Base-by-base conservation (phyloP, 148 eudicot genomes). In the Silene latifolia region DNA sequence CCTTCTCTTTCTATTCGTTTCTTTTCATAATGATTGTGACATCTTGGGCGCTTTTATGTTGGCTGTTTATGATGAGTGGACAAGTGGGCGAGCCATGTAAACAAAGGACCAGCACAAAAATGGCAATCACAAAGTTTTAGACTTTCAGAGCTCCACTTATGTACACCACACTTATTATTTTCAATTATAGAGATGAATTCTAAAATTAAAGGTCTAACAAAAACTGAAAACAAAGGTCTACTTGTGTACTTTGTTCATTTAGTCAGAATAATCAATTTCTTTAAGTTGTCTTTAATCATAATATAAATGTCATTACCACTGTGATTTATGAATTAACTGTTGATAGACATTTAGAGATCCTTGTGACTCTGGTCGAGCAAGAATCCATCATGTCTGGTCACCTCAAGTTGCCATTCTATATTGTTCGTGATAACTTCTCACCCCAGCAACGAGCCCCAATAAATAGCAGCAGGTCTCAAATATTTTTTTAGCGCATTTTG, bases 31-130 rank as follows among this genome's bases (percentile, higher is more conserved):
- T 67, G 21, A 8, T 39, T 7, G 20, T 39, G 9, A 21, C 56
- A 51, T 48, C 19, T 24, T 48, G 24, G 62, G 14, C 48, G 54
- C 56, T 51, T 23, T 1, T 70, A 70, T 69, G 27, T 13, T 23
- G 13, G 58, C 10, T 47, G 23, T 69, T 48, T 47, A 67, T n/a
- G 29, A 48, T 47, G 72, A 48, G 3, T 51, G 4, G 17, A 51
- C 17, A 12, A 47, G 19, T 47, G 72, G 72, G 53, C 35, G 23
- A 69, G 72, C 60, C 73, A 69, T 69, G 32, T 4, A 12, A 69
- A 14, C 18, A 46, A 15, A 47, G 23, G 61, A 48, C 5, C 39
- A 51, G 56, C 56, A 51, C 56, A 51, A 12, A 51, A 69, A 9
- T 48, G 35, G 60, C n/a, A 48, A 69, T 47, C 58, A 69, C 59